phyloP scores from a whole-genome alignment of 2,329 filamentous ascomycete species.

The Fusarium succisae region DNA sequence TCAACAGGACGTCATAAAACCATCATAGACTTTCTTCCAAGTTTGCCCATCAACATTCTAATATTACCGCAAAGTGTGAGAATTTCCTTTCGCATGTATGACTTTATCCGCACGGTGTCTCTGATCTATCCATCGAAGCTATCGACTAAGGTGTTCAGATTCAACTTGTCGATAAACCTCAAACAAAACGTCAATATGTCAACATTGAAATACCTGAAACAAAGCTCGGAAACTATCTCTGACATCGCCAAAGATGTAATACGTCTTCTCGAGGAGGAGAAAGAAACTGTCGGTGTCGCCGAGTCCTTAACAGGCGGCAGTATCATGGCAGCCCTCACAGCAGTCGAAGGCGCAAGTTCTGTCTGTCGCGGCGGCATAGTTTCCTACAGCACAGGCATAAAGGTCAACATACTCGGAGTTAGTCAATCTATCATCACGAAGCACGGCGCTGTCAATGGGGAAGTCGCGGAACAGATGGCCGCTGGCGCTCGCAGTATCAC shows the following conservation, averaged over 20 bases:
- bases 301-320: conserved; percentile 47
- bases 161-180: neutral
- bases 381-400: conserved; percentile 45
- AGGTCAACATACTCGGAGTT: conserved; percentile 41
- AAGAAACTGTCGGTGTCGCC: conserved; percentile 44
- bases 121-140: neutral
- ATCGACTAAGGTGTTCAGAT: neutral
- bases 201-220: neutral
- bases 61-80: neutral
- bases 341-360: conserved; percentile 43
- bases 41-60: neutral
- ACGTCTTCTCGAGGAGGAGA: conserved; percentile 13
- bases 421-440: conserved; percentile 13
- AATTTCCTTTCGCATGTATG: neutral
- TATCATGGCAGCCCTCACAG: conserved; percentile 46
- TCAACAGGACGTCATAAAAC: neutral
- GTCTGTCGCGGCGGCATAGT: conserved; percentile 48
- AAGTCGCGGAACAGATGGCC: conserved; percentile 38
- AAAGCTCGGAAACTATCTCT: conserved; percentile 14
- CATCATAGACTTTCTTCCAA: neutral
- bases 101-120: neutral
- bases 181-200: neutral
- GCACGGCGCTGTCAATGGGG: conserved; percentile 20
- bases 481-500: conserved; percentile 17
- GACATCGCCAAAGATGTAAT: conserved; percentile 31